Conservation (phyloP, 169 alveolate species). For the Plasmodium chabaudi region DNA sequence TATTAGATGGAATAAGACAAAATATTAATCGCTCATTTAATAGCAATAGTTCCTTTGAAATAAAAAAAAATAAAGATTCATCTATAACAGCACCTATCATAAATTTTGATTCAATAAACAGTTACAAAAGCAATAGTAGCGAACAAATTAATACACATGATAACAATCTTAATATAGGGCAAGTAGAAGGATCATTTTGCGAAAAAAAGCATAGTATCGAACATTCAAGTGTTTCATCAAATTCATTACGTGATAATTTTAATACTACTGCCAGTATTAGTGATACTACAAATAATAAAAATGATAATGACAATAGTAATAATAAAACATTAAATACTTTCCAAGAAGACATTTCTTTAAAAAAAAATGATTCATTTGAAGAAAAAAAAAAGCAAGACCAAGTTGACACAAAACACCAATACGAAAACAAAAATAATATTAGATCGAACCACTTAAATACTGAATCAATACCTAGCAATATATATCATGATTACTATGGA, state of each 20-base stretch:
- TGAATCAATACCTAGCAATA: neutral
- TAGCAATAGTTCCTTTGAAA: neutral
- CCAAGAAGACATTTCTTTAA: neutral
- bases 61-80: constrained; percentile 17
- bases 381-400: neutral
- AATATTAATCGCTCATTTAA: constrained; percentile 15
- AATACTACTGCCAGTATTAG: neutral
- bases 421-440: neutral
- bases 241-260: neutral
- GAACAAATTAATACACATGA: neutral
- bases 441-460: neutral
- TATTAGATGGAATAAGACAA: neutral
- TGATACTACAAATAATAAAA: neutral
- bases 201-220: neutral
- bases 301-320: neutral
- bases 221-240: neutral
- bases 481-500: constrained; percentile 62
- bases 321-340: neutral
- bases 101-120: neutral
- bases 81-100: neutral
- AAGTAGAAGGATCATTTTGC: neutral
- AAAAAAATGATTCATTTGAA: neutral
- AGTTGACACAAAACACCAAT: neutral
- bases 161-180: neutral
- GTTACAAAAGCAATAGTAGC: neutral